Evolutionary conservation across 2,329 filamentous ascomycete species (phyloP).

Genomic region (Microcyclosporella mali): DNA sequence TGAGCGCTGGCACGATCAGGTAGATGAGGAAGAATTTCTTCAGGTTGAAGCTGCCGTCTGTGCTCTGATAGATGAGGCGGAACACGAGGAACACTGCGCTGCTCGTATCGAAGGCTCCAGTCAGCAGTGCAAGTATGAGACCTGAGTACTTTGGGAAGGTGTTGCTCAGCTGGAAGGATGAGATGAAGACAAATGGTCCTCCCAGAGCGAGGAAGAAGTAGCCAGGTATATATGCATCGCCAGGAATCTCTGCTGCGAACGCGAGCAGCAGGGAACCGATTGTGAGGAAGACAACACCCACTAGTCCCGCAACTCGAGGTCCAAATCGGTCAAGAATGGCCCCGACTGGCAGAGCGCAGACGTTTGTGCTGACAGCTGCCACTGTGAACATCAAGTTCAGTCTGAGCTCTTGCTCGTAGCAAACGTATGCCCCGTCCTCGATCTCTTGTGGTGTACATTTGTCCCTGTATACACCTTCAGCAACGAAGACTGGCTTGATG

Average conservation of each 20-base stretch:
- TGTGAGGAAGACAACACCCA: constrained; percentile 62
- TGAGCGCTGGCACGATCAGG: constrained; percentile 42
- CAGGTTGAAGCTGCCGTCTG: constrained; percentile 37
- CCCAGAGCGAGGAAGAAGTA: constrained; percentile 47
- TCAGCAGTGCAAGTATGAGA: constrained; percentile 45
- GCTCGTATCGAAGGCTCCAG: constrained; percentile 46
- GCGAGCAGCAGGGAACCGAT: constrained; percentile 68
- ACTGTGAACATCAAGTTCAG: constrained; percentile 92
- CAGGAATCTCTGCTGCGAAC: constrained; percentile 55
- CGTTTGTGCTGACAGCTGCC: constrained; percentile 80
- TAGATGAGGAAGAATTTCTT: constrained; percentile 47
- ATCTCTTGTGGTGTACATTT: constrained; percentile 53
- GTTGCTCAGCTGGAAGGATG: constrained; percentile 47
- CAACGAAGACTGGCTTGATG: constrained; percentile 71
- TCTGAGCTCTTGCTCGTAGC: constrained; percentile 53
- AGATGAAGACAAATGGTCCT: constrained; percentile 48
- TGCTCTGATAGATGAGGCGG: constrained; percentile 42
- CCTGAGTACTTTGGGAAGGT: constrained; percentile 47
- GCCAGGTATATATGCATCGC: constrained; percentile 56
- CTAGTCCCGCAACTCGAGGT: constrained; percentile 66
- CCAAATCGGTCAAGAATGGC: constrained; percentile 79
- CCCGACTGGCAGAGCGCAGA: constrained; percentile 77
- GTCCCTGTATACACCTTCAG: constrained; percentile 64
- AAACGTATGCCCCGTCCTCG: constrained; percentile 45
- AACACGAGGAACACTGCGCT: constrained; percentile 45